Percentiles rank a stretch among this genome's conserved stretches.
Conservation (phyloP, 805 yeast genomes). For the Wickerhamiella nectarea region DNA sequence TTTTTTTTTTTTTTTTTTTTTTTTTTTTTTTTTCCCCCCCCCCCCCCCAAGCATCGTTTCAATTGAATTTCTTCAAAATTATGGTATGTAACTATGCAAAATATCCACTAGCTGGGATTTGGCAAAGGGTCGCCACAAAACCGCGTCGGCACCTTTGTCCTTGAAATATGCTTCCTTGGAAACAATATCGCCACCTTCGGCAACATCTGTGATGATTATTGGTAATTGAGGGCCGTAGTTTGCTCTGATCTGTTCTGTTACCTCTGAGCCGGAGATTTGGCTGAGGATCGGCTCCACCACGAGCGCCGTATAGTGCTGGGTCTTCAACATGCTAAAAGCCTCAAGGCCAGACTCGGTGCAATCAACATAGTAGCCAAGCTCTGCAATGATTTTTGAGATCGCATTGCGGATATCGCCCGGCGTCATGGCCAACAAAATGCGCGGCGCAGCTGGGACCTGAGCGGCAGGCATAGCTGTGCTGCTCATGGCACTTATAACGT, state of each 20-base stretch:
- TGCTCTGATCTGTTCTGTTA: conserved; percentile 71
- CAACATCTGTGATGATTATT: conserved; percentile 41
- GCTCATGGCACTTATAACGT: conserved; percentile 7
- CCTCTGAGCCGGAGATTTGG: conserved; percentile 54
- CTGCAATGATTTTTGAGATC: conserved; percentile 66
- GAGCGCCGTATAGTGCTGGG: conserved; percentile 34
- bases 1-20: too few relatives aligned
- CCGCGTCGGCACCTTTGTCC: conserved; percentile 76
- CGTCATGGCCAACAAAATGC: conserved; percentile 39
- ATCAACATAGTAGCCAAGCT: conserved; percentile 85
- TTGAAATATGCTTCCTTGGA: conserved; percentile 39
- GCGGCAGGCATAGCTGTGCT: conserved; percentile 26
- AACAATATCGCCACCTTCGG: conserved; percentile 6
- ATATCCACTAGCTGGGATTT: conserved; percentile 26
- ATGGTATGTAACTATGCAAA: not conserved
- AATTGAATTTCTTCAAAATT: too few relatives aligned
- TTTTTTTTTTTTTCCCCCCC: too few relatives aligned
- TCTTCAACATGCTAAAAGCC: conserved; percentile 79
- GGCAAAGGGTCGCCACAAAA: conserved; percentile 86
- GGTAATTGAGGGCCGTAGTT: conserved; percentile 77
- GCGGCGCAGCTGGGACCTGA: conserved; percentile 52
- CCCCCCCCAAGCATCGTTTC: too few relatives aligned
- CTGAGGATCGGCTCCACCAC: conserved; percentile 48
- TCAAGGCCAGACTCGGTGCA: conserved; percentile 86
- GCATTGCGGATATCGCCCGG: conserved; percentile 54